Evolutionary conservation across 352 stramenopile species (phyloP), one percentile per base, ranked within the genome.

Genomic region (Phytophthora fragariae): DNA sequence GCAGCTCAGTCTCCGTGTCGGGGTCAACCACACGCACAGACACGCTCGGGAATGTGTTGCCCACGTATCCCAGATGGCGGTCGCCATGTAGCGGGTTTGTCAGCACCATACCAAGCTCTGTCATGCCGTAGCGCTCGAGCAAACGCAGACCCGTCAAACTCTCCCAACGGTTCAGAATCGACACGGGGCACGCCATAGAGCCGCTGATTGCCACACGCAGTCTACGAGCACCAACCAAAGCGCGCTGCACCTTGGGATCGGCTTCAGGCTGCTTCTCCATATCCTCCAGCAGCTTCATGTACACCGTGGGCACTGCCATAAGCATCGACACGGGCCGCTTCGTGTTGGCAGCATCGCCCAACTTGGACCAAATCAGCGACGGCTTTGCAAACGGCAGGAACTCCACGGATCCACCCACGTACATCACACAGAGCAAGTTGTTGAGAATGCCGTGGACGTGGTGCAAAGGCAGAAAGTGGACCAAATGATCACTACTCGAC

Each of bases 91-190:
- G 67, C 41, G 93, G 85, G 62, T 98, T 98, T 3, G 88, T 94
- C 7, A 98, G 76, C 10, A 88, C 92, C 94, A 98, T 98, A 9
- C 90, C 92, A 54, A 97, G 82, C 75, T 98, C 93, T 0, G 89
- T 98, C 92, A 98, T 98, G 9, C 93, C 93, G 64, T 98, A 98
- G 15, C 94, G 77, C 70, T 98, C 94, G 27, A 98, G 80, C 50
- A 98, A 69, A 24, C 77, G 86, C 24, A 94, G 85, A 3, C 87
- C 87, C 2, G 92, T 98, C 33, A 97, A 64, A 5, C 65, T 66
- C 64, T 97, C 79, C 93, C 94, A 98, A 5, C 84, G 73, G 39
- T 84, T 81, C 41, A 97, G 65, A 53, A 98, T 90, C 3, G 81
- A 88, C 50, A 90, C 67, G 8, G 93, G 93, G 58, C 95, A 93